Conservation (phyloP, 2,329 filamentous ascomycete genomes). For the Hymenoscyphus linearis region DNA sequence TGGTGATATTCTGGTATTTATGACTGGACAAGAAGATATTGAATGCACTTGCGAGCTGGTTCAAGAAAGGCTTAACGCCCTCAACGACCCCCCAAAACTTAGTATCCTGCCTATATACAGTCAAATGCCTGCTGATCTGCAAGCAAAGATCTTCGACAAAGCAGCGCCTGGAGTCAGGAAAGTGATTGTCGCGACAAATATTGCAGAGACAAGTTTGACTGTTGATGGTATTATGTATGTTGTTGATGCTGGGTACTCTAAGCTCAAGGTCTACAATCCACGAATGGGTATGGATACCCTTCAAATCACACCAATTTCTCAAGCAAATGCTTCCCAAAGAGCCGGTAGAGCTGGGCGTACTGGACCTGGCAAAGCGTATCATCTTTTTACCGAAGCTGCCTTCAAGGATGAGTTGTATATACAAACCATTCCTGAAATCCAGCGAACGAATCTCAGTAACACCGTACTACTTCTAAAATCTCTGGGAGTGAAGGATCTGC, state of each 20-base stretch:
- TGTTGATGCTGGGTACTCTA: constrained; percentile 92
- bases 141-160: constrained; percentile 95
- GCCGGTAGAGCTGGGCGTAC: constrained; percentile 92
- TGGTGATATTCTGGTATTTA: constrained; percentile 96
- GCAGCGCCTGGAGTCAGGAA: constrained; percentile 88
- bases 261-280: constrained; percentile 97
- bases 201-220: constrained; percentile 94
- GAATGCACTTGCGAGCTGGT: constrained; percentile 93
- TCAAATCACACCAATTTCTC: constrained; percentile 94
- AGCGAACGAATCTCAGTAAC: constrained; percentile 91
- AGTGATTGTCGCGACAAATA: constrained; percentile 97
- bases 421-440: constrained; percentile 95
- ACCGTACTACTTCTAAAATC: constrained; percentile 93
- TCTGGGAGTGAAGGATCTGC: constrained; percentile 83
- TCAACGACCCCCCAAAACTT: constrained; percentile 92
- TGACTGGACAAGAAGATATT: constrained; percentile 99
- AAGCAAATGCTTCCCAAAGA: constrained; percentile 90
- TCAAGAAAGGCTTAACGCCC: constrained; percentile 75
- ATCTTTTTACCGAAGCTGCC: constrained; percentile 88
- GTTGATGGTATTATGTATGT: constrained; percentile 99
- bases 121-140: constrained; percentile 97
- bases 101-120: constrained; percentile 97
- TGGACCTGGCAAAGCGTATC: constrained; percentile 90
- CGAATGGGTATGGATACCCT: constrained; percentile 99
- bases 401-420: constrained; percentile 96